Evolutionary conservation across 352 stramenopile genomes (phyloP).

Genomic region (Lagenidium giganteum): DNA sequence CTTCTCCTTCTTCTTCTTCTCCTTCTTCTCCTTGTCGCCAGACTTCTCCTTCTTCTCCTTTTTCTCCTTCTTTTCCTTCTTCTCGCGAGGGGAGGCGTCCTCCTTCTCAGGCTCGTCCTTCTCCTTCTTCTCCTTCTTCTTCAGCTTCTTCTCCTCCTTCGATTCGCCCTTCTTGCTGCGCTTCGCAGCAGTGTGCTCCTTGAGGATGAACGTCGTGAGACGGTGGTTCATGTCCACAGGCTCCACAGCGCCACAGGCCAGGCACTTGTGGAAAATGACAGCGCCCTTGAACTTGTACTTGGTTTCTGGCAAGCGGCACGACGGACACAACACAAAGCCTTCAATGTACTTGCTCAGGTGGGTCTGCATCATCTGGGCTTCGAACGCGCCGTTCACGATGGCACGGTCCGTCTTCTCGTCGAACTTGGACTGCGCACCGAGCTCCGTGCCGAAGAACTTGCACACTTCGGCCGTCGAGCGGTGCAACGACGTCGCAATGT

Average conservation of each 20-base stretch:
- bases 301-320: constrained; percentile 95
- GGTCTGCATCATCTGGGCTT: constrained; percentile 89
- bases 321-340: constrained; percentile 95
- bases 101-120: constrained; percentile 58
- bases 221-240: constrained; percentile 97
- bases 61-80: constrained; percentile 53
- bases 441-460: constrained; percentile 98
- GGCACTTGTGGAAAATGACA: constrained; percentile 96
- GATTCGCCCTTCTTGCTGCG: constrained; percentile 78
- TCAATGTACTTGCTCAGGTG: constrained; percentile 97
- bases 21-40: constrained; percentile 74
- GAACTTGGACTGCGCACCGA: constrained; percentile 97
- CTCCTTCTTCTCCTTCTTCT: constrained; percentile 51
- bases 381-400: constrained; percentile 95
- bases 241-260: constrained; percentile 94
- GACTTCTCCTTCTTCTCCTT: constrained; percentile 68
- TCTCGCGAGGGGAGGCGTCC: constrained; percentile 30
- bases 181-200: constrained; percentile 91
- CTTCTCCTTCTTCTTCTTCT: constrained; percentile 72
- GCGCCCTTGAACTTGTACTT: constrained; percentile 97
- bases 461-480: constrained; percentile 93
- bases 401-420: constrained; percentile 91
- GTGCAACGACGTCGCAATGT: constrained; percentile 90
- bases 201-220: constrained; percentile 95
- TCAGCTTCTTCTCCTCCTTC: constrained; percentile 70